Evolutionary conservation across 2,329 filamentous ascomycete species (phyloP), one percentile per base, ranked within the genome.

Genomic region (Aspergillus sp.): DNA sequence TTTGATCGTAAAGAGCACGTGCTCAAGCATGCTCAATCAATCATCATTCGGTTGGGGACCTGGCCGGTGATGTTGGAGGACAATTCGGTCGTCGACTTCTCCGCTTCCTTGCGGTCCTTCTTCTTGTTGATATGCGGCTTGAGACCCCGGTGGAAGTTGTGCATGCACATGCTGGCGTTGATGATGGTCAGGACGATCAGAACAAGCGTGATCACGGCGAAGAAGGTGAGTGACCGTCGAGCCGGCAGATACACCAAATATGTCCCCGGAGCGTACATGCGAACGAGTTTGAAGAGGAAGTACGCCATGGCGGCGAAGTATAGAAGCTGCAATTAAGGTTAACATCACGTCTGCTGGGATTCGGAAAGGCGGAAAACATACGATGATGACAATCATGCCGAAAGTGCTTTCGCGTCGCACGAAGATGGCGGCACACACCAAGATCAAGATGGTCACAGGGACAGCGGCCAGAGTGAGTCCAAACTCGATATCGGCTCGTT

Each of bases 241-340:
- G 95, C 94, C 4, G 94, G 89, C 54, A 82, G 74, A 79, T 98
- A 99, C 65, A 86, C 82, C 1, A 73, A 56, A 54, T 73, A 74
- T 67, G 86, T 85, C 49, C 74, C 75, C 11, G 85, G 80, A 67
- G 90, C 87, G 77, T 96, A 99, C 87, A 99, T 99, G 73, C 95
- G 91, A 60, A 95, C 90, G 56, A 99, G 87, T 83, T 99, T 99
- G 86, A 97, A 99, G 73, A 96, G 85, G 82, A 99, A 99, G 81
- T 98, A 99, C 58, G 88, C 91, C 65, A 98, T 85, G 45, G 88
- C 94, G 63, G 90, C 92, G 65, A 96, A 88, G 78, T 96, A 97
- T 58, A 97, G 84, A 55, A 93, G 70, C 82, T 84, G 62, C 45
- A 47, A 32, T 36, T 20, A 45, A 29, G n/a, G 58, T 69, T 59